Base-by-base conservation (phyloP, 345 rosid genomes). In the Lumnitzera littorea region DNA sequence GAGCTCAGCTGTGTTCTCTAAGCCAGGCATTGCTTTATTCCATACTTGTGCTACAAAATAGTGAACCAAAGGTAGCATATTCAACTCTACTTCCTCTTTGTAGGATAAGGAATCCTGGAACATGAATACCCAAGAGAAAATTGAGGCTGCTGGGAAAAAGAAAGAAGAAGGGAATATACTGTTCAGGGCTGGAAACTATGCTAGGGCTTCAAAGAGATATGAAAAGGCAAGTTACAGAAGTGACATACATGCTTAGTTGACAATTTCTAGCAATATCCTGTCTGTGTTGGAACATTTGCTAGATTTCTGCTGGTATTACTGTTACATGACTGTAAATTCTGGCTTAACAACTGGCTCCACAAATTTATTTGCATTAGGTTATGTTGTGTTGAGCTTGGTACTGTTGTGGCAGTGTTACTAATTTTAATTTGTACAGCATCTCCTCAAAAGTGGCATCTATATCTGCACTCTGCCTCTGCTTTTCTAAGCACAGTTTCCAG, bases 61-160 rank as follows among this genome's bases (percentile, higher is more conserved):
- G 54, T 24, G 31, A 50, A 15, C 41, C 31, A 48, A 53, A 48
- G 63, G 55, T 50, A 41, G 25, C 48, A 36, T 13, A 50, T 50
- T 16, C 13, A 23, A 13, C 29, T 57, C 4, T 23, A 17, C 12
- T 27, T 61, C 23, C 13, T 13, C 53, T 4, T 49, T 70, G 27
- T 68, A 89, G 91, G 99, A 95, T 12, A 95, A 78, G 71, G 98
- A 95, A 61, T 88, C 99, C 0, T 95, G 99, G 99, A 94, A 95
- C 72, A 77, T 95, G 98, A 91, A 72, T 75, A 95, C 96, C 1
- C 65, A 64, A 14, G 98, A 88, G 75, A 91, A 95, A 74, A 81
- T 95, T 59, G 99, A 85, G 75, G 88, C 90, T 50, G 96, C 96
- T 11, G 75, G 84, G 36, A 86, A 76, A 74, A 95, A 91, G 86